Conservation (phyloP, 2,329 filamentous ascomycete genomes). For the Aspergillus pseudoviridinutans region DNA sequence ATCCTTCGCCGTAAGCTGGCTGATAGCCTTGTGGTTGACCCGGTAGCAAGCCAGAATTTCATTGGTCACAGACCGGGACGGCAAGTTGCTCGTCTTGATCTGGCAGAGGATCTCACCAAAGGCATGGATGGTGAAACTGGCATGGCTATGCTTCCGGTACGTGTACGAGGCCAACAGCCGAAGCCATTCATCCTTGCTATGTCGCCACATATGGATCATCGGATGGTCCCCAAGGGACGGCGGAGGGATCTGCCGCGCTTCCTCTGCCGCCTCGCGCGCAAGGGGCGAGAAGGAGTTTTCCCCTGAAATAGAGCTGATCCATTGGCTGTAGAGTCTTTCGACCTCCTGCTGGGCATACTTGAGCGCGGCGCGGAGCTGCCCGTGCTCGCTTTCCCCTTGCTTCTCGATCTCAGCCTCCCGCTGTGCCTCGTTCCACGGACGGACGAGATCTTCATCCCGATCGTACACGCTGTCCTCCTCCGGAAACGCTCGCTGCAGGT, state of each 20-base stretch:
- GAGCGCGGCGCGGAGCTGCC: slow-evolving; percentile 17
- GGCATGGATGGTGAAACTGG: slow-evolving; percentile 27
- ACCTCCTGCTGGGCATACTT: slow-evolving; percentile 18
- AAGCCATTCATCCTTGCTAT: slow-evolving; percentile 28
- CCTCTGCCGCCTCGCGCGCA: slow-evolving; percentile 26
- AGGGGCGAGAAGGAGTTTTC: slow-evolving; percentile 17
- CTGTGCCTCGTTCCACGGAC: slow-evolving; percentile 25
- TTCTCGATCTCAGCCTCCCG: slow-evolving; percentile 19
- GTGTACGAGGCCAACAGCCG: slow-evolving; percentile 37
- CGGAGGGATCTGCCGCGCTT: slow-evolving; percentile 26
- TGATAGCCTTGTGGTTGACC: slow-evolving; percentile 29
- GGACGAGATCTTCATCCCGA: slow-evolving; percentile 34
- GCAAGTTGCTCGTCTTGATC: slow-evolving; percentile 24
- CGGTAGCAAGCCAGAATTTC: slow-evolving; percentile 27
- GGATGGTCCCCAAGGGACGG: slow-evolving; percentile 29
- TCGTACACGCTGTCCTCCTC: slow-evolving; percentile 9
- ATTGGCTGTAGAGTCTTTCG: slow-evolving; percentile 16
- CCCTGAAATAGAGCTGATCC: slow-evolving; percentile 9
- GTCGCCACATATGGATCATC: slow-evolving; percentile 32
- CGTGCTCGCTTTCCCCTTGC: slow-evolving; percentile 3
- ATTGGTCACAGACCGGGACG: slow-evolving; percentile 24
- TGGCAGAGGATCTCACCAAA: slow-evolving; percentile 32
- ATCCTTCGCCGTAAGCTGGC: slow-evolving; percentile 23
- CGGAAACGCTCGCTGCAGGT: slow-evolving; percentile 28
- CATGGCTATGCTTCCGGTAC: slow-evolving; percentile 23